These are phyloP conservation scores for Simplicillium sp. DNA, from an alignment of 2,329 filamentous ascomycete genomes.

Conservation along the genomic window DNA sequence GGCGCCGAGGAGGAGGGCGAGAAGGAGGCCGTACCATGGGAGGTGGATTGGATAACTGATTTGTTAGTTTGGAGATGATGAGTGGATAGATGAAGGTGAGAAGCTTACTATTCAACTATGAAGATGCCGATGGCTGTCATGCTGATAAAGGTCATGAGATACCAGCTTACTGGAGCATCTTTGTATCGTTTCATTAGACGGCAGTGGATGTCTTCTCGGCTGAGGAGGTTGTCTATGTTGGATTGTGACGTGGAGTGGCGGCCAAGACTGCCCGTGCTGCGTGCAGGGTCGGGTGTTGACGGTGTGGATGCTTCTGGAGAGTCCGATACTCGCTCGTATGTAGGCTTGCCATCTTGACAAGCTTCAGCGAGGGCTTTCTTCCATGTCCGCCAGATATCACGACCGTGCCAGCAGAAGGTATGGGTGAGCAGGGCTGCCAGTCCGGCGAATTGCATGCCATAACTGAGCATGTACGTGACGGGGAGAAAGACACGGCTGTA, in stretches of 20 bases:
- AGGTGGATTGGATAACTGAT: conserved; percentile 66
- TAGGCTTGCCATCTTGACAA: conserved; percentile 35
- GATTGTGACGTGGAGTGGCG: conserved; percentile 25
- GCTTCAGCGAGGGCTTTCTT: conserved; percentile 58
- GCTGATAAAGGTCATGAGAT: conserved; percentile 61
- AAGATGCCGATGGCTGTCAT: conserved; percentile 78
- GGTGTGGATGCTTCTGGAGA: conserved; percentile 11
- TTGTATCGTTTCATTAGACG: conserved; percentile 75
- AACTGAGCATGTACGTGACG: conserved; percentile 80
- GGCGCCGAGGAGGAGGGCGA: conserved; percentile 69
- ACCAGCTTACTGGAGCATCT: conserved; percentile 76
- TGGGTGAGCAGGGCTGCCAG: conserved; percentile 72
- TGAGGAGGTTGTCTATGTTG: conserved; percentile 47
- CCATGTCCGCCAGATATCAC: conserved; percentile 72
- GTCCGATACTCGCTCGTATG: conserved; percentile 42
- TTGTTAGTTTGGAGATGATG: background rate
- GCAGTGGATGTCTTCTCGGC: conserved; percentile 73
- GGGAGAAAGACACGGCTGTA: conserved; percentile 81
- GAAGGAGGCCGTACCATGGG: conserved; percentile 76
- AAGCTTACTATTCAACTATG: conserved; percentile 73
- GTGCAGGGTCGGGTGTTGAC: conserved; percentile 5
- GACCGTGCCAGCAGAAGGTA: conserved; percentile 75
- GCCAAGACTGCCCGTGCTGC: conserved; percentile 10
- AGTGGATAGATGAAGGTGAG: background rate
- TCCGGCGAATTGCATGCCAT: conserved; percentile 77